Evolutionary conservation across 257 asterid species (phyloP).

Genomic region (Scutellaria galericulata): DNA sequence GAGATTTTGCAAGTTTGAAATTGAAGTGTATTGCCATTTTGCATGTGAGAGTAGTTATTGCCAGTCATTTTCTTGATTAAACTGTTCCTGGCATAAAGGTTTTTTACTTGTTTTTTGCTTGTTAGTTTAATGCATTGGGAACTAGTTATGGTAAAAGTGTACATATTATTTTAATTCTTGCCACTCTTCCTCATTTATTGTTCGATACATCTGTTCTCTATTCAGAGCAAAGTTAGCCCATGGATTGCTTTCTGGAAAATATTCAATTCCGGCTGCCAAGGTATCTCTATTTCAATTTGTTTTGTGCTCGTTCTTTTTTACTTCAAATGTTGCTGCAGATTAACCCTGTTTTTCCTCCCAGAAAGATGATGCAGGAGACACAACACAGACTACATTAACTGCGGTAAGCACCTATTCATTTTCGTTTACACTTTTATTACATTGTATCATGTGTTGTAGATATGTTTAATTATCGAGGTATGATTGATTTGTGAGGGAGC

Average conservation of each 20-base stretch:
- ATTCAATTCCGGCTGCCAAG: constrained; percentile 73
- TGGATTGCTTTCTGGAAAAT: constrained; percentile 96
- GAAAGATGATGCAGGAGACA: constrained; percentile 53
- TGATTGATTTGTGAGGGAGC: constrained; percentile 13
- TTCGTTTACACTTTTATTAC: not conserved
- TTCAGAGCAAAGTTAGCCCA: constrained; percentile 90
- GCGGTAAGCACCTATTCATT: constrained; percentile 45
- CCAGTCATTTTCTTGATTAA: not conserved
- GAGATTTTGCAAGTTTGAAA: constrained; percentile 24
- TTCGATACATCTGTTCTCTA: constrained; percentile 18
- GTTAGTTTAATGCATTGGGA: not conserved
- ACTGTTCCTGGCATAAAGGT: not conserved
- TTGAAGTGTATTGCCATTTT: not conserved
- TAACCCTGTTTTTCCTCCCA: constrained; percentile 38
- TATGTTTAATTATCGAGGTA: constrained; percentile 12
- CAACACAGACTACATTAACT: constrained; percentile 43
- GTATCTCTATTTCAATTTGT: constrained; percentile 45
- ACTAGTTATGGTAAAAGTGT: not conserved
- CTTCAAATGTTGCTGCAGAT: constrained; percentile 27
- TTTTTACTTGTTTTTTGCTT: not conserved
- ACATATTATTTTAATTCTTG: not conserved
- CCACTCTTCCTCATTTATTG: not conserved
- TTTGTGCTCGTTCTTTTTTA: constrained; percentile 22
- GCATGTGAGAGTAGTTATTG: not conserved
- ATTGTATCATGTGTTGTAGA: constrained; percentile 19